Evolutionary conservation across 1,284 basidiomycete species (phyloP).

Genomic region (Boletellus sp.): DNA sequence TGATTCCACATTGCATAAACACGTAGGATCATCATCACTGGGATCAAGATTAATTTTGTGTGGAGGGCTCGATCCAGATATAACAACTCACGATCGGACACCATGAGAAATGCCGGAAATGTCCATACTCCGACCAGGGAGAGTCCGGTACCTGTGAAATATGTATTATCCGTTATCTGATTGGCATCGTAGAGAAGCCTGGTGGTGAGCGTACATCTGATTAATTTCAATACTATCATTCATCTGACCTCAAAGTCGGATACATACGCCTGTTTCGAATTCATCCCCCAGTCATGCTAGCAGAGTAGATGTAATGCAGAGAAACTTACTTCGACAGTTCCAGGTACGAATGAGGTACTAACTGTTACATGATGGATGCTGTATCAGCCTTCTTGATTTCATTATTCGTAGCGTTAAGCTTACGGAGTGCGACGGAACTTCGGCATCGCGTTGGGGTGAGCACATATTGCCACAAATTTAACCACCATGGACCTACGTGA

Average conservation of each 20-base stretch:
- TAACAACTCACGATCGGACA: constrained; percentile 9
- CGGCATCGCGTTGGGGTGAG: neutral
- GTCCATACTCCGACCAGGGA: neutral
- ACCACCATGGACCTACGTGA: constrained; percentile 6
- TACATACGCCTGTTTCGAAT: neutral
- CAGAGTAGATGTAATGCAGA: too few relatives aligned
- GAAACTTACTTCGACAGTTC: neutral
- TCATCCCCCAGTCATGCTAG: neutral
- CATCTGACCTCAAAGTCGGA: neutral
- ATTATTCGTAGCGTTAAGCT: neutral
- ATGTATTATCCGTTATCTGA: neutral
- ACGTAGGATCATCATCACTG: constrained; percentile 19
- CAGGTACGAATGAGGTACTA: neutral
- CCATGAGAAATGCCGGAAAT: constrained; percentile 1
- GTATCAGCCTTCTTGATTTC: neutral
- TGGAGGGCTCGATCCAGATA: too few relatives aligned
- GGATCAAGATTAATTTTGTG: neutral
- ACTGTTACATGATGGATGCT: neutral
- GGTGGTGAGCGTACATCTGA: neutral
- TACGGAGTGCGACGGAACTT: neutral
- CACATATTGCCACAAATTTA: neutral
- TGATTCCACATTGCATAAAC: constrained; percentile 13
- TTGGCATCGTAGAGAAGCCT: neutral
- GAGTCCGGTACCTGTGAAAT: constrained; percentile 1
- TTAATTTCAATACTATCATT: neutral